Percentiles rank a stretch among this genome's conserved stretches.
These are phyloP conservation scores for Venturiaceae sp. DNA, from an alignment of 2,329 filamentous ascomycete species.

Conservation along the genomic window DNA sequence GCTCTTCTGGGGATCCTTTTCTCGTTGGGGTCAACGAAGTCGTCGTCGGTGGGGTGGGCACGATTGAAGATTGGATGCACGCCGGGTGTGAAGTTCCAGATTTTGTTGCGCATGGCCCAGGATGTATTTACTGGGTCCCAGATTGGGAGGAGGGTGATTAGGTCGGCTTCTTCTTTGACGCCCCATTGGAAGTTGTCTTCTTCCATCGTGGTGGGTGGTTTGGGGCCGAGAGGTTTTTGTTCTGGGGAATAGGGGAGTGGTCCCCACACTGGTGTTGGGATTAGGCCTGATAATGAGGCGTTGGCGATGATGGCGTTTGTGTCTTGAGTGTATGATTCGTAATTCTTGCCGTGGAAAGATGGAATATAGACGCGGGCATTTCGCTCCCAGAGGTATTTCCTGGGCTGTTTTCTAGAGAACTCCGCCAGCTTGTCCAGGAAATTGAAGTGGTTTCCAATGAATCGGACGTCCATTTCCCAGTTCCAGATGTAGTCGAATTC, in stretches of 20 bases:
- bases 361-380: conserved; percentile 48
- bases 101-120: conserved; percentile 51
- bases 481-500: conserved; percentile 77
- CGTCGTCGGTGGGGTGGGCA: conserved; percentile 56
- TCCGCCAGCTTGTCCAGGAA: conserved; percentile 56
- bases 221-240: conserved; percentile 69
- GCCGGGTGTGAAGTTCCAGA: conserved; percentile 37
- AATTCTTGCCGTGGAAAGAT: conserved; percentile 38
- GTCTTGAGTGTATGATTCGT: conserved; percentile 32
- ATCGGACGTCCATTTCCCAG: conserved; percentile 76
- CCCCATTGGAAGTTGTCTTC: conserved; percentile 81
- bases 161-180: conserved; percentile 79
- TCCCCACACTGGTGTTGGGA: conserved; percentile 67
- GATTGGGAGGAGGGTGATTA: conserved; percentile 85
- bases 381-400: conserved; percentile 50
- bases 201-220: conserved; percentile 62
- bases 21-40: conserved; percentile 41
- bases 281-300: conserved; percentile 25
- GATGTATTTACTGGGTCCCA: conserved; percentile 83
- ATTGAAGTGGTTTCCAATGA: conserved; percentile 74
- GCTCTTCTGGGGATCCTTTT: conserved; percentile 56
- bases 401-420: conserved; percentile 43
- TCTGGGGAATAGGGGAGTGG: conserved; percentile 60
- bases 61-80: conserved; percentile 77
- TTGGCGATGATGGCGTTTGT: conserved; percentile 31